Base-by-base conservation (phyloP, 1,139 yeast species). In the Pichia sp. region DNA sequence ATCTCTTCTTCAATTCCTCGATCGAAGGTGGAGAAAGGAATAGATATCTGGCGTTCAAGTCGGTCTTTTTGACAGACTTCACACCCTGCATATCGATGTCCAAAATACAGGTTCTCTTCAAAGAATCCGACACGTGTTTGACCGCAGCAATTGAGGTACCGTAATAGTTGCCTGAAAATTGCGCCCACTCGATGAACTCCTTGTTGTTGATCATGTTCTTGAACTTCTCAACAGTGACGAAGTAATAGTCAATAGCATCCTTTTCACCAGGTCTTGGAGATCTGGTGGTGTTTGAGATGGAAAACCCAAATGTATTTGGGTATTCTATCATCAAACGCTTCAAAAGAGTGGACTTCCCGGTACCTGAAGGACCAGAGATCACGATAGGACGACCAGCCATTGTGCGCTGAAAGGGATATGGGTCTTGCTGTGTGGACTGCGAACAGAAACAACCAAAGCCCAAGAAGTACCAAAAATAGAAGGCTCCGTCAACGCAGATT, bases 41-140 rank as follows among this genome's bases (percentile, higher is more conserved):
- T 63, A 95, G 74, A 71, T 74, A 93, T 69, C 92, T 80, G 49
- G 99, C 97, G 65, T 89, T 82, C 65, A 93, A 78, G 62, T 82
- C 82, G 16, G 96, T 84, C 54, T 79, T 74, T 75, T 95, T 95
- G 62, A 93, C 97, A 15, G 90, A 79, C 75, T 87, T 85, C 64
- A 93, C 99, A 61, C 99, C 99, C 75, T 95, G 98, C 97, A 92
- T 90, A 79, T 93, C 99, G 64, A 93, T 93, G 72, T 93, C 99
- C 69, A 93, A 79, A 61, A 93, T 84, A 75, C 99, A 93, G 53
- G 84, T 85, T 70, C 77, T 81, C 57, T 87, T 87, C 56, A 75
- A 64, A 56, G 75, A 75, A 41, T 72, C 72, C 49, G 85, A 73
- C 51, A 88, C 93, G 59, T 85, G 87, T 65, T 87, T 80, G 55